Conservation (phyloP, 805 yeast species). For the Suhomyces kilbournensis region DNA sequence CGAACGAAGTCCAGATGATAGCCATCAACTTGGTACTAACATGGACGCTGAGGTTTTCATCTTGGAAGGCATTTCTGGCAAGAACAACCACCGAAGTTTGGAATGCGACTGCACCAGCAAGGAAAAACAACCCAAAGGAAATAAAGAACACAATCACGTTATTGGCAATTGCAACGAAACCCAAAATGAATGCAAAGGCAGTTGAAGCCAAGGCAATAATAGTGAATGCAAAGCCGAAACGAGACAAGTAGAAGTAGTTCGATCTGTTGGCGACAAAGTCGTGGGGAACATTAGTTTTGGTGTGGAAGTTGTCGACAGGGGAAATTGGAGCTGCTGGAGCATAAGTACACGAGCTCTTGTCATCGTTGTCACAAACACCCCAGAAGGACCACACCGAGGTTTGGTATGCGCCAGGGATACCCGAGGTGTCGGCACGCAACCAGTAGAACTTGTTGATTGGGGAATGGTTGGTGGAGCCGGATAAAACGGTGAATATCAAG, state of each 20-base stretch:
- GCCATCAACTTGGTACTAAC: constrained; percentile 61
- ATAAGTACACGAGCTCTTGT: constrained; percentile 51
- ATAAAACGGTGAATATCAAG: constrained; percentile 61
- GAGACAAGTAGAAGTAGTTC: constrained; percentile 61
- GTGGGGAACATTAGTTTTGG: constrained; percentile 48
- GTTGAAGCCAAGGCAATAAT: constrained; percentile 55
- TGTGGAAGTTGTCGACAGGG: constrained; percentile 69
- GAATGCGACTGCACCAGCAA: constrained; percentile 61
- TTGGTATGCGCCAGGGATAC: constrained; percentile 47
- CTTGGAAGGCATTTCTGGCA: constrained; percentile 66
- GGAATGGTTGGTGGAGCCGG: constrained; percentile 57
- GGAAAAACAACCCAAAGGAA: constrained; percentile 50
- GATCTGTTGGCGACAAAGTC: constrained; percentile 48
- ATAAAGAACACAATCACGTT: constrained; percentile 53
- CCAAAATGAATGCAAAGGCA: constrained; percentile 58
- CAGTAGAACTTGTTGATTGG: constrained; percentile 74
- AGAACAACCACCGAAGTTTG: constrained; percentile 77
- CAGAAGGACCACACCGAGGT: constrained; percentile 80
- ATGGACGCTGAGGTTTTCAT: constrained; percentile 41
- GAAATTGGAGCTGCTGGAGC: constrained; percentile 86
- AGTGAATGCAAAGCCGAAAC: constrained; percentile 35
- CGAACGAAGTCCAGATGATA: constrained; percentile 69
- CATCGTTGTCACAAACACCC: constrained; percentile 57
- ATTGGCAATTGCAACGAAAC: constrained; percentile 54
- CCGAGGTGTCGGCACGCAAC: constrained; percentile 71